Percentiles rank a stretch among this genome's conserved stretches.
Conservation (phyloP, 1,284 basidiomycete species). For the Paramarasmius palmivorus region DNA sequence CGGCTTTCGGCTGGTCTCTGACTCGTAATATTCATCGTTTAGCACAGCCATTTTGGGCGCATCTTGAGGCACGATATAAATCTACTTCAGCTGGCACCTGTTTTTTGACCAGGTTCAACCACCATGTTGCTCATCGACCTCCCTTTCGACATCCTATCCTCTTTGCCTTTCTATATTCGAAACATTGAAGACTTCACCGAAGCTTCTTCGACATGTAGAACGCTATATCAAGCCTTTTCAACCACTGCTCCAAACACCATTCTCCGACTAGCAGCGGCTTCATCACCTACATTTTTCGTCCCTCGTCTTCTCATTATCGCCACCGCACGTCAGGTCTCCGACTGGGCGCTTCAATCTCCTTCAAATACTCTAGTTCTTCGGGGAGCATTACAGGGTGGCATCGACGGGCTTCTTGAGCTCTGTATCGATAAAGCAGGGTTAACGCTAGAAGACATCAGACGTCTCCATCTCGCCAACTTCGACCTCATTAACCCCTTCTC, state of each 20-base stretch:
- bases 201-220: slow-evolving; percentile 13
- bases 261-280: slow-evolving; percentile 13
- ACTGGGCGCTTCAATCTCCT: slow-evolving; percentile 17
- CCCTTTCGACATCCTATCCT: slow-evolving; percentile 1
- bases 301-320: slow-evolving; percentile 21
- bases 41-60: too few relatives aligned
- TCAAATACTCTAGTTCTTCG: slow-evolving; percentile 13
- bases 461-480: slow-evolving; percentile 7
- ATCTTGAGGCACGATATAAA: too few relatives aligned
- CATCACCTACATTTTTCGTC: slow-evolving; percentile 18
- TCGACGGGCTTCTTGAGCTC: slow-evolving; percentile 17
- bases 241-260: slow-evolving; percentile 12
- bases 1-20: too few relatives aligned
- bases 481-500: slow-evolving; percentile 6
- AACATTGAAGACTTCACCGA: slow-evolving; percentile 14
- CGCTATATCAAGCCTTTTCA: slow-evolving; percentile 10
- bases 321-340: slow-evolving; percentile 16
- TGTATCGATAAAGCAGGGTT: slow-evolving; percentile 14
- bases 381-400: slow-evolving; percentile 17
- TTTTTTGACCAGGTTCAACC: too few relatives aligned
- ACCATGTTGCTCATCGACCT: slow-evolving; percentile 1
- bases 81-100: too few relatives aligned
- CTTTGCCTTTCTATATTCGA: slow-evolving; percentile 6
- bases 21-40: too few relatives aligned
- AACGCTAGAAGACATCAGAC: slow-evolving; percentile 7